Conservation (phyloP, 345 rosid genomes). For the Hibiscus mutabilis region DNA sequence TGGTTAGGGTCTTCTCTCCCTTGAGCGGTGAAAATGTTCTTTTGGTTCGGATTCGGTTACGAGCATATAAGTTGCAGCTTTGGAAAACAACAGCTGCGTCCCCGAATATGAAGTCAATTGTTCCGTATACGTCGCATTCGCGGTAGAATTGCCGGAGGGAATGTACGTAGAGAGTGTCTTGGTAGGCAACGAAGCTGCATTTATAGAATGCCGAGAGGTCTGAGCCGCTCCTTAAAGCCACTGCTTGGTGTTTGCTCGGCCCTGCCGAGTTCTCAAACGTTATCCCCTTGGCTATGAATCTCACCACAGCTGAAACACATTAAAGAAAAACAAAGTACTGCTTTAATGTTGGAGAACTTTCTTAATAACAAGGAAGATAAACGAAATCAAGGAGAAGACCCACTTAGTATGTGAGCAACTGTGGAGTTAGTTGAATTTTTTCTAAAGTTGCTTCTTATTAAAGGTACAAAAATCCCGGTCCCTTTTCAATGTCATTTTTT, state of each 20-base stretch:
- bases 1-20: constrained; percentile 52
- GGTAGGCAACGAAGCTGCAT: constrained; percentile 70
- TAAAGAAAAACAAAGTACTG: not conserved
- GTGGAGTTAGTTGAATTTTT: not conserved
- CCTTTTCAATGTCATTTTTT: too few species aligned
- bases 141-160: constrained; percentile 67
- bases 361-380: not conserved
- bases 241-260: constrained; percentile 79
- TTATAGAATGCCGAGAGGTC: constrained; percentile 65
- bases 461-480: too few species aligned
- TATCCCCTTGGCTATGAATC: constrained; percentile 75
- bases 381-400: not conserved
- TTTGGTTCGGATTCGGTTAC: constrained; percentile 51
- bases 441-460: not conserved
- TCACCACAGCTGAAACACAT: constrained; percentile 48
- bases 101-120: constrained; percentile 67
- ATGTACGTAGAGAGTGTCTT: constrained; percentile 72
- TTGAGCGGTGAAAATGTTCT: constrained; percentile 63
- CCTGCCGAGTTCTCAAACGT: constrained; percentile 76
- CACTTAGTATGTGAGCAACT: not conserved
- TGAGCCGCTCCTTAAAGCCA: constrained; percentile 61
- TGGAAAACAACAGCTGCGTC: constrained; percentile 72
- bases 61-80: constrained; percentile 60
- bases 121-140: constrained; percentile 69
- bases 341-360: not conserved